A percentile compares a stretch with the other conserved stretches of the same genome.
phyloP scores from a whole-genome alignment of 2,329 filamentous ascomycete genomes.

The Amauroascus niger region DNA sequence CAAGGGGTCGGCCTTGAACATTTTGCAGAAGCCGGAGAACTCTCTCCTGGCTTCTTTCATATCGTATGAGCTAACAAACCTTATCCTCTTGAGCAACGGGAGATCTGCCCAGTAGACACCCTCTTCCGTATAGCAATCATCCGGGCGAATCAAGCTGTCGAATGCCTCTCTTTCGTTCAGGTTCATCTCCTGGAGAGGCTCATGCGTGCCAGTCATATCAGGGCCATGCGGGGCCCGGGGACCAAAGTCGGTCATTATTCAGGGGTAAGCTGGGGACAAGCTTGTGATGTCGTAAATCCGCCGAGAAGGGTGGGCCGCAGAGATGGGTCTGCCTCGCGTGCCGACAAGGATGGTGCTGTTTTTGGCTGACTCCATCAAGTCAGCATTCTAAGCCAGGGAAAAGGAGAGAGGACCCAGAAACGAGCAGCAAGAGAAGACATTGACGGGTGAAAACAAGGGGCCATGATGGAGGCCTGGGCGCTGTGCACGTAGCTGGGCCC shows the following conservation, averaged over 20 bases:
- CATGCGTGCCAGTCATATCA: slow-evolving; percentile 38
- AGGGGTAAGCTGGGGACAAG: neutral
- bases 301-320: neutral
- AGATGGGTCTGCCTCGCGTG: neutral
- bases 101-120: slow-evolving; percentile 93
- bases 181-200: slow-evolving; percentile 44
- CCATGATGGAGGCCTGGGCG: neutral
- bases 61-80: slow-evolving; percentile 69
- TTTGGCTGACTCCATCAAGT: neutral
- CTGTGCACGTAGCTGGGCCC: neutral
- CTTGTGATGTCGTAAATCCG: neutral
- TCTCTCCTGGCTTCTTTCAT: slow-evolving; percentile 60
- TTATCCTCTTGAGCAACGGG: slow-evolving; percentile 56
- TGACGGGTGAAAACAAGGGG: neutral
- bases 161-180: slow-evolving; percentile 56
- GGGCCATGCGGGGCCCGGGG: slow-evolving; percentile 40
- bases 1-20: slow-evolving; percentile 80
- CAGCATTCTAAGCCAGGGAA: neutral
- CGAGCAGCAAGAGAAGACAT: neutral
- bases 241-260: slow-evolving; percentile 31
- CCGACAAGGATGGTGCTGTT: neutral
- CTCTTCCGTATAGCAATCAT: slow-evolving; percentile 73
- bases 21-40: slow-evolving; percentile 55
- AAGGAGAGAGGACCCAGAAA: neutral
- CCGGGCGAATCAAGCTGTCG: slow-evolving; percentile 69